phyloP scores from a whole-genome alignment of 1,139 yeast species.

The Pichia sp. region DNA sequence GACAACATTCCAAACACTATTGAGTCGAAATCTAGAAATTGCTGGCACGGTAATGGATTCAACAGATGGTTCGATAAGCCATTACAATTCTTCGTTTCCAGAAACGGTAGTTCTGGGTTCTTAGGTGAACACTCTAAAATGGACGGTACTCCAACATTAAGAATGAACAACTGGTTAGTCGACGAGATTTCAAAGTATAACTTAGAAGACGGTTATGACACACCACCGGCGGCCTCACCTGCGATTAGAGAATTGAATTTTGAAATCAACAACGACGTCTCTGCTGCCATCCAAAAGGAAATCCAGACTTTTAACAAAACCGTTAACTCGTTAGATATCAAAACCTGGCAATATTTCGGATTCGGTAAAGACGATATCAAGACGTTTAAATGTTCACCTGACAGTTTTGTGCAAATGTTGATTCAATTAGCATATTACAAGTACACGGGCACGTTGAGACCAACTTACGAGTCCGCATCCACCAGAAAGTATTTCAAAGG shows the following conservation, averaged over 20 bases:
- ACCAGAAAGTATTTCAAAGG: slow-evolving; percentile 89
- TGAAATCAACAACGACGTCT: slow-evolving; percentile 52
- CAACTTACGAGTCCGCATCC: slow-evolving; percentile 96
- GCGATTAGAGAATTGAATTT: slow-evolving; percentile 38
- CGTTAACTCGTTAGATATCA: slow-evolving; percentile 55
- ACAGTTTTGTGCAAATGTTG: slow-evolving; percentile 73
- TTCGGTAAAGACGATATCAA: slow-evolving; percentile 73
- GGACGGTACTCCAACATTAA: slow-evolving; percentile 97
- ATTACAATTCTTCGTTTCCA: slow-evolving; percentile 75
- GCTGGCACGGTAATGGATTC: slow-evolving; percentile 94
- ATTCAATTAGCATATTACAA: slow-evolving; percentile 80
- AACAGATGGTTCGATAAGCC: slow-evolving; percentile 96
- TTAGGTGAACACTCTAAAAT: slow-evolving; percentile 96
- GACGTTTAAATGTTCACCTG: slow-evolving; percentile 69
- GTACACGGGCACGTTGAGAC: slow-evolving; percentile 76
- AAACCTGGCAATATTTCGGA: slow-evolving; percentile 68
- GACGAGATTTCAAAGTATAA: slow-evolving; percentile 36
- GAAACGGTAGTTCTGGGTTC: slow-evolving; percentile 89
- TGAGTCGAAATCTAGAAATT: slow-evolving; percentile 81
- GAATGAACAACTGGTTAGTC: slow-evolving; percentile 76
- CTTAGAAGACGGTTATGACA: slow-evolving; percentile 25
- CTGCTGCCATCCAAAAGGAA: slow-evolving; percentile 49
- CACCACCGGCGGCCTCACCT: background rate
- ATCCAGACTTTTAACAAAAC: slow-evolving; percentile 49
- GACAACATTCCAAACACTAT: slow-evolving; percentile 66